phyloP scores from a whole-genome alignment of 768 basidiomycete genomes.

The Boletellus ananiceps region DNA sequence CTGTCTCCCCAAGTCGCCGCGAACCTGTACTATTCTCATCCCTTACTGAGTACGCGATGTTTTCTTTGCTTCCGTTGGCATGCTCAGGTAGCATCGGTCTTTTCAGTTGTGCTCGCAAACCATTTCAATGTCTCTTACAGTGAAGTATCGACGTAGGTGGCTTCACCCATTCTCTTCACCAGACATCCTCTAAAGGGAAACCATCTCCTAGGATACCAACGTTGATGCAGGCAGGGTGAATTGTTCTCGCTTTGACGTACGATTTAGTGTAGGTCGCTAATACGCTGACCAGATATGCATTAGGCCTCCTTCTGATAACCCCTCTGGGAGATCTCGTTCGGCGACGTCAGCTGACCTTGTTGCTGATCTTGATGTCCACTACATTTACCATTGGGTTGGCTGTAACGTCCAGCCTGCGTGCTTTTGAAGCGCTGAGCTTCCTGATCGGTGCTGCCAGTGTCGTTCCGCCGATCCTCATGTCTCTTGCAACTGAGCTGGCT shows the following conservation, averaged over 20 bases:
- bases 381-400: conserved; percentile 69
- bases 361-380: conserved; percentile 50
- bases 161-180: conserved; percentile 35
- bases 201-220: conserved; percentile 62
- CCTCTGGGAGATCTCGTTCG: conserved; percentile 83
- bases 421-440: conserved; percentile 66
- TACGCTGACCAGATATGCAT: conserved; percentile 51
- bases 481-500: conserved; percentile 78
- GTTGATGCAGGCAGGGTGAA: conserved; percentile 62
- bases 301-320: conserved; percentile 67
- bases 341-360: conserved; percentile 63
- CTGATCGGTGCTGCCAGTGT: conserved; percentile 69
- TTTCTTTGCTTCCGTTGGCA: neutral
- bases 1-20: conserved; percentile 42
- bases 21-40: conserved; percentile 85
- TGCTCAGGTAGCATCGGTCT: neutral
- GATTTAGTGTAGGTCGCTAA: neutral
- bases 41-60: conserved; percentile 54
- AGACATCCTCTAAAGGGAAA: conserved; percentile 37
- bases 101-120: conserved; percentile 32
- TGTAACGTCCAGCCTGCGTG: conserved; percentile 51
- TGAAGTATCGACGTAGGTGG: conserved; percentile 27
- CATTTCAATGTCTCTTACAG: conserved; percentile 37
- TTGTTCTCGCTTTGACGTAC: conserved; percentile 45
- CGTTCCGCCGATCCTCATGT: conserved; percentile 69